Evolutionary conservation across 2,329 filamentous ascomycete species (phyloP), one percentile per base, ranked within the genome.

Genomic region (Fusarium sp.): DNA sequence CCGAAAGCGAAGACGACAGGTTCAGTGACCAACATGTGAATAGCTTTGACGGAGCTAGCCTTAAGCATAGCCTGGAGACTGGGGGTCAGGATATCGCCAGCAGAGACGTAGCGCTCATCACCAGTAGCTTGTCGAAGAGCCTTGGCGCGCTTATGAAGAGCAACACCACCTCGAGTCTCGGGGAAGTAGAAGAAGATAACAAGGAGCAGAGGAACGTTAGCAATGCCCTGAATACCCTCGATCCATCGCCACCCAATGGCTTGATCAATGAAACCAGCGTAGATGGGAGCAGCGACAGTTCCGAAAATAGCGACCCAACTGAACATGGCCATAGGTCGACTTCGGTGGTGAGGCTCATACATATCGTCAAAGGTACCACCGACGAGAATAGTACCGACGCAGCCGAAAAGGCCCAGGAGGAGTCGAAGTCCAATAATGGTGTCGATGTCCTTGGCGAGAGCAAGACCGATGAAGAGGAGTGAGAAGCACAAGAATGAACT

Each of bases 281-380:
- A 75, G 54, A 75, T 66, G 11, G 73, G 73, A 14, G 73, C 73
- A 7, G 62, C 73, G 6, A 75, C 73, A 12, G 73, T 75, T n/a
- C 74, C 74, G 22, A 76, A 76, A 8, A 76, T 76, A 9, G 74
- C 74, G 22, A 76, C 72, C 41, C 62, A 76, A 13, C 74, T 76
- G 38, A 76, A 76, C 74, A 76, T 76, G 8, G 74, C 74, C 74
- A 76, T 76, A 18, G 74, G 74, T 2, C 74, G 72, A 56, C 74
- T 73, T 10, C 74, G 63, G 7, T 75, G 68, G 17, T 73, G 74
- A 60, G 74, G 74, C 38, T 76, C 74, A 48, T 76, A 76, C 74
- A 76, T 76, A 17, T 76, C 74, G 45, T 76, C 74, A 5, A 76
- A 76, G 13, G 74, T 76, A 32, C 74, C 74, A 4, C 74, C 74